Percentiles rank a stretch among this genome's conserved stretches.
Evolutionary conservation across 1,284 basidiomycete species (phyloP).

Genomic region (Rhodotorula sp.): DNA sequence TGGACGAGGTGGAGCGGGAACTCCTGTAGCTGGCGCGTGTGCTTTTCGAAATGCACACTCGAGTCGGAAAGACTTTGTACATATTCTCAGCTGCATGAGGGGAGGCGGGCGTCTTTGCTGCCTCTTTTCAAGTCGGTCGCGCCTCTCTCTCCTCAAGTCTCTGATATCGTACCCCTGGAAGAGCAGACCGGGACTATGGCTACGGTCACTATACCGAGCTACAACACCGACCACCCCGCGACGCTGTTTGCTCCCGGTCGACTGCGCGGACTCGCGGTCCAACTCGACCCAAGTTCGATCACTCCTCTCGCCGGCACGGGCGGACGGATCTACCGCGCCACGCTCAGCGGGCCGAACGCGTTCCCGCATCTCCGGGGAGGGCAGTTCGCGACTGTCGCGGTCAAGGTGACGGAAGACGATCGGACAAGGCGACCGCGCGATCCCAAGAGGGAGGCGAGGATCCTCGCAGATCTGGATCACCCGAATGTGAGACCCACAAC

Average conservation of each 20-base stretch:
- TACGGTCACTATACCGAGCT: not conserved
- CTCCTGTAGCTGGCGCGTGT: not conserved
- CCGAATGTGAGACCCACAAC: conserved; percentile 36
- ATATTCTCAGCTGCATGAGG: not conserved
- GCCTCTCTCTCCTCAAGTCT: too few relatives aligned
- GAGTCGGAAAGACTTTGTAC: not conserved
- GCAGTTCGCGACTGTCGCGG: conserved; percentile 3
- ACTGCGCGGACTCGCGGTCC: conserved; percentile 9
- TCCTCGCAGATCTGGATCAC: conserved; percentile 27
- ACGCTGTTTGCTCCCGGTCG: conserved; percentile 21
- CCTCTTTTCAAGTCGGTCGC: too few relatives aligned
- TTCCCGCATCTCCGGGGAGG: not conserved
- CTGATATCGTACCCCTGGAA: not conserved
- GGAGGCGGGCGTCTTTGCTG: too few relatives aligned
- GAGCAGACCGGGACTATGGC: not conserved
- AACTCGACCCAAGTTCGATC: conserved; percentile 19
- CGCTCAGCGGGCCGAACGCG: not conserved
- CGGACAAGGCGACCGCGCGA: conserved; percentile 29
- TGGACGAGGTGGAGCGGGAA: conserved; percentile 4
- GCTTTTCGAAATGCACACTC: not conserved
- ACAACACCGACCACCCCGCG: conserved; percentile 22
- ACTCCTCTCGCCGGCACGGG: not conserved
- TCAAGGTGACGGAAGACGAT: conserved; percentile 33
- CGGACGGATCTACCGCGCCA: not conserved
- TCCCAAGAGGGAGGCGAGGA: conserved; percentile 23